Evolutionary conservation across 805 yeast species (phyloP).

Genomic region (Metschnikowia baotianmanensis): DNA sequence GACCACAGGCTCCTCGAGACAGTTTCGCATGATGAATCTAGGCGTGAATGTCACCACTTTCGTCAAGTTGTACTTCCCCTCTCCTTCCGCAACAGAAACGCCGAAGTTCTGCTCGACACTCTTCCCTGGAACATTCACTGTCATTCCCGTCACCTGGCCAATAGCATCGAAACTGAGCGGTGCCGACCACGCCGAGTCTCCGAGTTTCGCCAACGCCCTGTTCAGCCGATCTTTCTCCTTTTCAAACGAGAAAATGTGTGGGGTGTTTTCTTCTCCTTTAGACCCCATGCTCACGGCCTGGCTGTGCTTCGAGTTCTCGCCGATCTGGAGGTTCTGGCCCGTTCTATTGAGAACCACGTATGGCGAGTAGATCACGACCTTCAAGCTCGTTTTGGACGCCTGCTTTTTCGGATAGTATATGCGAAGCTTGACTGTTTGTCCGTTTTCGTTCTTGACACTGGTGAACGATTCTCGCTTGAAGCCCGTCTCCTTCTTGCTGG

Average conservation of each 20-base stretch:
- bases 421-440: slow-evolving; percentile 62
- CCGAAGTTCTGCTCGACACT: slow-evolving; percentile 73
- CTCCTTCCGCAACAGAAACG: slow-evolving; percentile 72
- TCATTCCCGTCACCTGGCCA: slow-evolving; percentile 68
- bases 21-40: slow-evolving; percentile 71
- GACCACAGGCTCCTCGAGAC: slow-evolving; percentile 52
- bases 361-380: slow-evolving; percentile 75
- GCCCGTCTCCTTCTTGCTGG: slow-evolving; percentile 50
- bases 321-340: slow-evolving; percentile 58
- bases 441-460: slow-evolving; percentile 55
- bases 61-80: slow-evolving; percentile 74
- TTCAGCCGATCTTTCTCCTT: slow-evolving; percentile 54
- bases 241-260: slow-evolving; percentile 85
- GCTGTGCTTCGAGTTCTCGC: slow-evolving; percentile 48
- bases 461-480: slow-evolving; percentile 56
- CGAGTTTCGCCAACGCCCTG: slow-evolving; percentile 63
- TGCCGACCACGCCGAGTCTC: slow-evolving; percentile 67
- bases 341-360: slow-evolving; percentile 82
- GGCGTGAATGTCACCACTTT: slow-evolving; percentile 82
- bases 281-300: slow-evolving; percentile 8
- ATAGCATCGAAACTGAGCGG: slow-evolving; percentile 85
- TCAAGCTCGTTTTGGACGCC: slow-evolving; percentile 56
- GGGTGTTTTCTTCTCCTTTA: slow-evolving; percentile 31
- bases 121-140: slow-evolving; percentile 46
- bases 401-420: slow-evolving; percentile 59